A percentile compares a stretch with the other conserved stretches of the same genome.
Conservation (phyloP, 257 asterid species). For the Salvia rosmarinus region DNA sequence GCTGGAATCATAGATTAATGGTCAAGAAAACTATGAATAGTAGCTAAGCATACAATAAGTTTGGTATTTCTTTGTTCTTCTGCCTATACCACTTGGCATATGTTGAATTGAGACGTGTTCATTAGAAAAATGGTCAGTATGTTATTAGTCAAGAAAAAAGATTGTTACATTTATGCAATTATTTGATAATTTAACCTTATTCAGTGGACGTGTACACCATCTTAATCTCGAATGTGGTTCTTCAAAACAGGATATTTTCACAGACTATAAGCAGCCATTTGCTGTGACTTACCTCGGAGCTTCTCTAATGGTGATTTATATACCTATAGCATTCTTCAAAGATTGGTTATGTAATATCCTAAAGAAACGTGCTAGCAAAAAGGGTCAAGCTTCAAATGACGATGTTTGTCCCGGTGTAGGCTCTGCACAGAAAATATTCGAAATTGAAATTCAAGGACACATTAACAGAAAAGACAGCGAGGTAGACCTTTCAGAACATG, state of each 20-base stretch:
- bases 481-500: conserved; percentile 52
- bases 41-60: neutral
- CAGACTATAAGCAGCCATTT: conserved; percentile 94
- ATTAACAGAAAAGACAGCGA: conserved; percentile 68
- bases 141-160: neutral
- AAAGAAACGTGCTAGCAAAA: conserved; percentile 52
- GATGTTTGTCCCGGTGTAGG: conserved; percentile 42
- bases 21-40: neutral
- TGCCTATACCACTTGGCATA: conserved; percentile 21
- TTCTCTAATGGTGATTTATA: conserved; percentile 90
- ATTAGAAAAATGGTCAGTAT: neutral
- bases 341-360: conserved; percentile 63
- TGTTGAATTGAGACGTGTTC: neutral
- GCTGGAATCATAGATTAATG: neutral
- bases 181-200: neutral
- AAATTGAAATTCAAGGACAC: conserved; percentile 69
- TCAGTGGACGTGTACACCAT: too few relatives aligned
- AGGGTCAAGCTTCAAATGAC: conserved; percentile 39
- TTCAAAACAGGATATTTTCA: conserved; percentile 76
- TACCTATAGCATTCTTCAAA: conserved; percentile 82
- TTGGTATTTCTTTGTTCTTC: conserved; percentile 23
- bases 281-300: conserved; percentile 99
- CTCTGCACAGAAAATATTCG: conserved; percentile 64
- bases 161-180: conserved; percentile 2
- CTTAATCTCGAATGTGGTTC: conserved; percentile 23